Evolutionary conservation across 352 stramenopile genomes (phyloP), one percentile per base, ranked within the genome.

Genomic region (Aphanomyces invadans): DNA sequence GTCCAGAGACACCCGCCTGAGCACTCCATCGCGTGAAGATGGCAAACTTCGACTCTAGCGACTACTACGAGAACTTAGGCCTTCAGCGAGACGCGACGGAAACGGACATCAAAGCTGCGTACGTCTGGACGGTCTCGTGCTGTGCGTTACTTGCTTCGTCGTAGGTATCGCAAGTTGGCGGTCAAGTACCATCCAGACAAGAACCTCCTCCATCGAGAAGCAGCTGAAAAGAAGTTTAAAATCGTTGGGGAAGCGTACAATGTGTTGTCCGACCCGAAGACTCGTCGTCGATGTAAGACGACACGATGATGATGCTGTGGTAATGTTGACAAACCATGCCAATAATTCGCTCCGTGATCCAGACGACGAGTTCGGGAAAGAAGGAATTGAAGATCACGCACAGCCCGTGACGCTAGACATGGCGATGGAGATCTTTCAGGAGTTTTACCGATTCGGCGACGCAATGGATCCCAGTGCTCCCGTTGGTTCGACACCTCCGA

Each of bases 151-250:
- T 15, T 31, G 32, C 17, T 62, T 31, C 19, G 55, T 25, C 23
- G 44, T 62, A 94, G 86, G 17, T 97, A 97, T 70, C 81, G 88
- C 31, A 96, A 95, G 71, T 70, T 97, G 29, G 89, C 90, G 49
- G 90, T 97, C 74, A 96, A 95, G 74, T 95, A 95, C 74, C 90
- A 97, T 66, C 90, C 90, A 17, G 90, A 97, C 77, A 96, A 96
- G 78, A 97, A 97, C 71, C 83, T 81, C 36, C 70, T 77, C 15
- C 85, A 92, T 63, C 90, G 91, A 70, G 66, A 89, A 52, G 71
- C 86, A 42, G 87, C 90, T 23, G 88, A 95, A 68, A 80, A 92
- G 53, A 96, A 96, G 74, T 98, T 98, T 70, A 97, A 97, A 74
- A 86, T 97, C 67, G 89, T 98, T 45, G 89, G 81, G 66, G 87